A percentile compares a stretch with the other conserved stretches of the same genome.
phyloP scores from a whole-genome alignment of 1,139 yeast species.

The Pichia sp. region DNA sequence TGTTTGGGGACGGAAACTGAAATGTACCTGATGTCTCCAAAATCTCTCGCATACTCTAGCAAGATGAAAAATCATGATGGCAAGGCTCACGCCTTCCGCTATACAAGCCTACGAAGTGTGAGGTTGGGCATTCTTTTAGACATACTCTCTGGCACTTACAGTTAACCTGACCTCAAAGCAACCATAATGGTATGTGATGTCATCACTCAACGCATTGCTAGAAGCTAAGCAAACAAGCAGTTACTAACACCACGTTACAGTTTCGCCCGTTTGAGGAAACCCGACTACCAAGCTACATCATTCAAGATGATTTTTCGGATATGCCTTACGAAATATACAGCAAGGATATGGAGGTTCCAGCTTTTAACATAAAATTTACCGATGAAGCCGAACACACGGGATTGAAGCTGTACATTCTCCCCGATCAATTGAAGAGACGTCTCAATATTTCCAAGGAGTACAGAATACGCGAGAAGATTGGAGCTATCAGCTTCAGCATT shows the following conservation, averaged over 20 bases:
- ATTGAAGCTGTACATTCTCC: constrained; percentile 4
- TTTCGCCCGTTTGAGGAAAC: constrained; percentile 23
- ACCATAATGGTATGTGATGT: constrained; percentile 4
- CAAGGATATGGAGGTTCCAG: constrained; percentile 9
- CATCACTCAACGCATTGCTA: not conserved
- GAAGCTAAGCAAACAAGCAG: not conserved
- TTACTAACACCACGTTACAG: constrained; percentile 9
- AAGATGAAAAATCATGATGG: no score
- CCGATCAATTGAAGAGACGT: constrained; percentile 6
- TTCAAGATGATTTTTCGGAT: constrained; percentile 11
- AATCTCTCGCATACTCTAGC: not conserved
- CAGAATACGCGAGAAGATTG: constrained; percentile 6
- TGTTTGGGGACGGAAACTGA: no score
- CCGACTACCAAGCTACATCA: constrained; percentile 18
- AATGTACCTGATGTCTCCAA: not conserved
- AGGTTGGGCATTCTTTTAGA: not conserved
- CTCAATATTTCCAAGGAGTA: constrained; percentile 1
- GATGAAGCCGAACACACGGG: not conserved
- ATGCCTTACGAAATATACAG: constrained; percentile 8
- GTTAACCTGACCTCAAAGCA: not conserved
- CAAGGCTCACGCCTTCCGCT: not conserved
- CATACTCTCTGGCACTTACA: not conserved
- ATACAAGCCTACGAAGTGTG: not conserved
- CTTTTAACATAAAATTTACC: not conserved
- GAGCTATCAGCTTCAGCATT: constrained; percentile 1